Evolutionary conservation across 2,329 filamentous ascomycete genomes (phyloP), one percentile per base, ranked within the genome.

Genomic region (Volutella citrinella): DNA sequence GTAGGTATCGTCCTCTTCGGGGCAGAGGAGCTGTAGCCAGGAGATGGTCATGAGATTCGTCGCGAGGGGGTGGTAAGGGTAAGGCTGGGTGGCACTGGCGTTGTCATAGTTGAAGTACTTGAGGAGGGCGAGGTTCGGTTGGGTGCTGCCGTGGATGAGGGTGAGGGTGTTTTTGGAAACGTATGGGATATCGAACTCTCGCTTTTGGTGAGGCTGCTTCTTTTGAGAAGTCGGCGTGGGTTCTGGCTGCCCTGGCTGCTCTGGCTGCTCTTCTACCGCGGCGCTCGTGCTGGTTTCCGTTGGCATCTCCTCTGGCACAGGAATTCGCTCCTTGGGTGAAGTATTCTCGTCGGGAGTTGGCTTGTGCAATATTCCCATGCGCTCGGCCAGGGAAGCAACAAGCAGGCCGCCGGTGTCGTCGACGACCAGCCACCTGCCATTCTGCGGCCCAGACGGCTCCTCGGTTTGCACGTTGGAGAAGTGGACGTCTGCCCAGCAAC

Each of bases 401-500:
- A 95, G 61, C 16, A 95, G 65, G 1, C 90, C 90, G 13, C 86
- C 85, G 0, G 88, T 93, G 38, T 96, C 90, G 52, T 96, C 90
- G 1, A 95, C 77, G 0, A 90, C 80, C 4, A 95, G 69, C 78
- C 88, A 95, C 31, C 88, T 60, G 6, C 70, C 70, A 1, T 62
- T 58, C 15, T 56, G 56, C 2, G 59, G 49, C 9, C 34, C 47
- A 12, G 42, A 36, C 10, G 19, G 25, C 5, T 54, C 59, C 17
- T 57, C 50, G 0, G 46, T 35, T 3, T 57, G 51, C 13, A 42
- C 37, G 7, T 59, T 58, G 3, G 57, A 54, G 27, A 82, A 88
- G 60, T 94, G 88, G 3, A 94, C 81, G 59, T 98, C 95, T 0
- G 82, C 86, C 87, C 89, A 96, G 57, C 87, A 93, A 7, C 84